A percentile compares a stretch with the other conserved stretches of the same genome.
These are phyloP conservation scores for Choiromyces venosus DNA, from an alignment of 495 filamentous ascomycete genomes.

Conservation along the genomic window DNA sequence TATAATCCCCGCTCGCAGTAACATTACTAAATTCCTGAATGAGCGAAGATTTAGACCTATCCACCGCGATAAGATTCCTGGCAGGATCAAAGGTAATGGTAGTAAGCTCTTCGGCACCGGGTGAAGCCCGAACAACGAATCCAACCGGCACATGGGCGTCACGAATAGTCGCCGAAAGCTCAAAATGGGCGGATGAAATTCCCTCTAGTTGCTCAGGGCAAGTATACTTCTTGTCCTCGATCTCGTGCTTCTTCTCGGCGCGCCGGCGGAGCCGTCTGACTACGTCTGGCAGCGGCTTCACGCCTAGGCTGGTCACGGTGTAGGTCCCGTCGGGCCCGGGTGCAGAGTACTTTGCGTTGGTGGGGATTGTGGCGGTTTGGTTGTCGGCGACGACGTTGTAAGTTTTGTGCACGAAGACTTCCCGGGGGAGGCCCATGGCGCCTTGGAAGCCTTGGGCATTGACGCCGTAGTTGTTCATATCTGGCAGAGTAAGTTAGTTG, in stretches of 20 bases:
- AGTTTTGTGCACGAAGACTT: conserved; percentile 46
- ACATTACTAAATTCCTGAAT: conserved; percentile 9
- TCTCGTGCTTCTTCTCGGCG: not conserved
- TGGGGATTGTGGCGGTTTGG: conserved; percentile 31
- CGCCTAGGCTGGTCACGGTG: conserved; percentile 45
- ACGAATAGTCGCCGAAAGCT: conserved; percentile 16
- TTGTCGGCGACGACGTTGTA: conserved; percentile 39
- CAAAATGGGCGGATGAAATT: conserved; percentile 12
- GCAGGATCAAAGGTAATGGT: conserved; percentile 40
- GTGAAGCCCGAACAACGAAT: conserved; percentile 24
- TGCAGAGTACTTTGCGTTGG: conserved; percentile 14
- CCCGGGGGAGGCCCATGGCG: conserved; percentile 44
- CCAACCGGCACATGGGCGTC: conserved; percentile 14
- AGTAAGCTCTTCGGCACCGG: conserved; percentile 36
- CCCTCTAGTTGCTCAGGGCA: not conserved
- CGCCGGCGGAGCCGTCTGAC: conserved; percentile 24
- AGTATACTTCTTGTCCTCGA: conserved; percentile 6
- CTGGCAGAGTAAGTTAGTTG: conserved; percentile 8
- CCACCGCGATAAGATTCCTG: conserved; percentile 24
- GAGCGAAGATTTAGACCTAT: conserved; percentile 27
- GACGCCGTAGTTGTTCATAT: conserved; percentile 42
- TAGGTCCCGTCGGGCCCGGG: conserved; percentile 37
- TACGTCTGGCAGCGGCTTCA: conserved; percentile 45
- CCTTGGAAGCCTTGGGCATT: conserved; percentile 48
- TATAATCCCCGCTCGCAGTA: conserved; percentile 6